Base-by-base conservation (phyloP, 306 rosid genomes). In the Calophaca sinica region DNA sequence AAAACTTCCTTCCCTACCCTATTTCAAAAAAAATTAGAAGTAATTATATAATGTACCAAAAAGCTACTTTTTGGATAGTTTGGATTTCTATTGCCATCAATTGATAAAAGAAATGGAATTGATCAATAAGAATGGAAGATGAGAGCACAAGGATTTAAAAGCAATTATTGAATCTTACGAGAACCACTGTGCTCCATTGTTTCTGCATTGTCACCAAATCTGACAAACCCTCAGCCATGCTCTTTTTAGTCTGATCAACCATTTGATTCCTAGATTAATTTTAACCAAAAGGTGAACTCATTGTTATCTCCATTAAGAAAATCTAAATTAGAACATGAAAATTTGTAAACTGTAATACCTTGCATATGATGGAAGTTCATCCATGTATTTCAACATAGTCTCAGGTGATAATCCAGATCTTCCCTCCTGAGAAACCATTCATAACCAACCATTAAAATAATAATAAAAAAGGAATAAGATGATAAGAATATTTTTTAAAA, bases 151-250 rank as follows among this genome's bases (percentile, higher is more conserved):
- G 9, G 36, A 51, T 50, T 53, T 59, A 50, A 68, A 61, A 42
- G 70, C 29, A 75, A 77, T 48, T 32, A 46, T 32, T 39, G 76
- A 78, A 79, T 62, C 86, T 84, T 82, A 94, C 98, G 77, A 88
- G 77, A 57, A 91, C 87, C 9, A 80, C 87, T 61, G 84, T 70
- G 70, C 93, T 85, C 98, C 98, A 94, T 45, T 81, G 70, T 84
- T 87, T 91, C 66, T 80, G 89, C 62, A 54, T 54, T 79, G 80
- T 76, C 71, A 62, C 73, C 83, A 92, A 78, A 70, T 88, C 90
- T 78, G 80, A 85, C 80, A 91, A 80, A 72, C 83, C 77, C 75
- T 75, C 84, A 70, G 89, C 88, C 70, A 85, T 54, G 65, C 84
- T 72, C 66, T 70, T 81, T 31, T 82, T 83, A 50, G 63, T 79